Evolutionary conservation across 345 rosid species (phyloP).

Genomic region (Lepidium africanum): DNA sequence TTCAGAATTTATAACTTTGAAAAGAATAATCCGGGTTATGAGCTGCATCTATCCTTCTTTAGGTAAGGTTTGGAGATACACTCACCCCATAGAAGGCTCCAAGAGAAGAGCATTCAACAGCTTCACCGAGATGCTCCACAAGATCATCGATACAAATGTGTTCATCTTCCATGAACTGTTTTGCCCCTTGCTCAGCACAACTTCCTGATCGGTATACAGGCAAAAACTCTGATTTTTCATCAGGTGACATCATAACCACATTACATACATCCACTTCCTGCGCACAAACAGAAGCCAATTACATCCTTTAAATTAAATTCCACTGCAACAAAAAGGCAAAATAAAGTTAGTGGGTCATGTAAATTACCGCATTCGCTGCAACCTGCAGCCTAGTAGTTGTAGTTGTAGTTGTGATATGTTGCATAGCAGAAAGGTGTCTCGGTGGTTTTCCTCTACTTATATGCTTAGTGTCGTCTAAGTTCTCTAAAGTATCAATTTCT

Average conservation of each 20-base stretch:
- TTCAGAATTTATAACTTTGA: background rate
- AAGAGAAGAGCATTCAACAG: constrained; percentile 44
- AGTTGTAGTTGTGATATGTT: constrained; percentile 36
- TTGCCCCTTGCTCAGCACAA: constrained; percentile 88
- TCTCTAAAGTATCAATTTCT: constrained; percentile 37
- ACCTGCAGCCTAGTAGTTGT: constrained; percentile 35
- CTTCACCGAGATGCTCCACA: constrained; percentile 42
- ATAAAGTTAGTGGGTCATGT: background rate
- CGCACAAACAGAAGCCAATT: constrained; percentile 7
- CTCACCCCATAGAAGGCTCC: constrained; percentile 98
- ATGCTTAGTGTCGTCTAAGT: constrained; percentile 44
- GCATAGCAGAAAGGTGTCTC: constrained; percentile 41
- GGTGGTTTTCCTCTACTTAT: constrained; percentile 67
- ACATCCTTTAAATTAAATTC: background rate
- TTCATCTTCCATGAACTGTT: constrained; percentile 92
- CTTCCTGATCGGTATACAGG: constrained; percentile 84
- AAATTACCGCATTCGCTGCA: constrained; percentile 48
- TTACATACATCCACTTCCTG: constrained; percentile 62
- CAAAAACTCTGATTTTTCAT: constrained; percentile 43
- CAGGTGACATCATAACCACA: constrained; percentile 42
- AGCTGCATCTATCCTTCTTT: background rate
- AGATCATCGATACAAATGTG: constrained; percentile 87
- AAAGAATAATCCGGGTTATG: background rate
- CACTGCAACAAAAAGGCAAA: background rate
- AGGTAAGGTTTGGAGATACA: background rate